A percentile compares a stretch with the other conserved stretches of the same genome.
Conservation (phyloP, 257 asterid genomes). For the Fraxinus anomala region DNA sequence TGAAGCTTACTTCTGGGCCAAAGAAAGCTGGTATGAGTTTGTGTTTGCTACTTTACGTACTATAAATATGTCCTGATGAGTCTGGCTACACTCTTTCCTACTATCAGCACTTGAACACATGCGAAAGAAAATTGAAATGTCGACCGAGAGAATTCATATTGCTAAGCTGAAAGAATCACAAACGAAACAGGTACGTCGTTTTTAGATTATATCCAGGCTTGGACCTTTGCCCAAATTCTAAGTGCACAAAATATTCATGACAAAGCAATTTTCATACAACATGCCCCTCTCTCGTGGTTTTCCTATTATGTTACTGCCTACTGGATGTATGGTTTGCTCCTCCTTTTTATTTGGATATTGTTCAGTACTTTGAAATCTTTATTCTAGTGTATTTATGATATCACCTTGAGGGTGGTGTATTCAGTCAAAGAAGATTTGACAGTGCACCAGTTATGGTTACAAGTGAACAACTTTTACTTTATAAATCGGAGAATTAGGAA, state of each 20-base stretch:
- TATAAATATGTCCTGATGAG: conserved; percentile 2
- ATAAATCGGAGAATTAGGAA: not conserved
- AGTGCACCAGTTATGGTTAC: not conserved
- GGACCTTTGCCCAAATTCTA: too few species aligned
- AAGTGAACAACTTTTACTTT: not conserved
- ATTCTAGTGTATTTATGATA: not conserved
- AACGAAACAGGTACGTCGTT: conserved; percentile 61
- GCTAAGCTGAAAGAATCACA: conserved; percentile 85
- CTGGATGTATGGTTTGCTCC: conserved; percentile 1
- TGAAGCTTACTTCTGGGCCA: conserved; percentile 82
- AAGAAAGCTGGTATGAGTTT: too few species aligned
- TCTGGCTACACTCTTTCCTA: conserved; percentile 17
- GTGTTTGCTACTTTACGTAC: not conserved
- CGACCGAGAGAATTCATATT: conserved; percentile 70
- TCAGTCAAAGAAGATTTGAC: conserved; percentile 12
- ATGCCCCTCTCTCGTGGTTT: conserved; percentile 1
- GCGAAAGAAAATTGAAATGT: conserved; percentile 83
- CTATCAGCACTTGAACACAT: conserved; percentile 88
- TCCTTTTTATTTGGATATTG: conserved; percentile 13
- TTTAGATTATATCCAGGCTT: not conserved
- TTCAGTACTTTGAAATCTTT: conserved; percentile 10
- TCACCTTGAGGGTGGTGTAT: conserved; percentile 6
- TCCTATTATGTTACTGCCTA: not conserved
- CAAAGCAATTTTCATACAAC: not conserved
- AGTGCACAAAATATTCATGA: not conserved